Base-by-base conservation (phyloP, 768 basidiomycete genomes). In the Cyclocybe aegerita region DNA sequence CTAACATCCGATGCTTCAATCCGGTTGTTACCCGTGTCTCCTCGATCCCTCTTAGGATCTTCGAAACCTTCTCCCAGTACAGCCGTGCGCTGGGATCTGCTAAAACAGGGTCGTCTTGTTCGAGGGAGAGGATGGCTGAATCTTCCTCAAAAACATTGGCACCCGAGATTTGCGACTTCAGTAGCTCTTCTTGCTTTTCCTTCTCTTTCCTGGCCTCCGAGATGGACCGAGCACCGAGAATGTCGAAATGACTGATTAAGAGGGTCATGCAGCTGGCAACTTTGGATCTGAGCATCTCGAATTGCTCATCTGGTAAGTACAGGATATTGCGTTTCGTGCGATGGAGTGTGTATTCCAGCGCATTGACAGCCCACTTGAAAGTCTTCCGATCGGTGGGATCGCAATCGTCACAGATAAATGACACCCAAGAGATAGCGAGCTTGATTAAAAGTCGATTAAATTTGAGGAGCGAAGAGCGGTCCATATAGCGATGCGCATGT, bases 351-450 rank as follows among this genome's bases (percentile, higher is more conserved):
- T 94, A 98, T 63, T 97, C 93, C 30, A 99, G 81, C 2, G 97
- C 95, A 50, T 88, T 90, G 46, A 99, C 94, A 7, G 97, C 95
- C 95, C 95, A 98, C 64, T 90, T 88, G 79, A 99, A 99, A 0
- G 93, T 98, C 66, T 87, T 90, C 50, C 93, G 82, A 66, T 98
- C 95, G 32, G 91, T 88, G 7, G 95, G 93, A 59, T 97, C 91
- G 71, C 97, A 99, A 60, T 95, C 92, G 63, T 98, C 94, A 70
- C 93, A 97, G 56, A 98, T 96, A 75, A 99, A 98, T 39, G 93
- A 88, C 32, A 98, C 92, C 96, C 96, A 99, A 9, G 91, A 89
- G 59, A 98, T 98, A 8, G 95, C 93, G 46, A 98, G 80, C 53
- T 85, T 87, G 67, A 95, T 88, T 32, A 98, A 76, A 3, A 88